These are phyloP conservation scores for Misopates orontium DNA, from an alignment of 257 asterid species.

Conservation along the genomic window DNA sequence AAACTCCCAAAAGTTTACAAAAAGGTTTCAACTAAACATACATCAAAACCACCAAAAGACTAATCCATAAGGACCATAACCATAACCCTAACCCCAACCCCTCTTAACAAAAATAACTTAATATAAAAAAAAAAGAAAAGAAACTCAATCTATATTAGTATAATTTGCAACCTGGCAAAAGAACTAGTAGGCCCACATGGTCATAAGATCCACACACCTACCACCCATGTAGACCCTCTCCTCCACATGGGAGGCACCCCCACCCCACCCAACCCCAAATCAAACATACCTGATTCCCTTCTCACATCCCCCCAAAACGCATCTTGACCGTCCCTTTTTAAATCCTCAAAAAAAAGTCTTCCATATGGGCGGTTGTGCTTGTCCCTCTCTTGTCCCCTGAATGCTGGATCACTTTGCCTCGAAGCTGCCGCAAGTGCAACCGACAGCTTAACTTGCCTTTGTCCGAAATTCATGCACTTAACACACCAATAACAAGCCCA, in stretches of 20 bases:
- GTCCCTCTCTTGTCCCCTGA: constrained; percentile 71
- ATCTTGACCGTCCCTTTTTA: constrained; percentile 35
- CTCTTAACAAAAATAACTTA: too few relatives aligned
- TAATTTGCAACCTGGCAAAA: not conserved
- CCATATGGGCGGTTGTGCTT: constrained; percentile 62
- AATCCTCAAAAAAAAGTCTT: constrained; percentile 25
- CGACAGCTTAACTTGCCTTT: constrained; percentile 56
- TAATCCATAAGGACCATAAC: too few relatives aligned
- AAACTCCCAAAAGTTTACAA: too few relatives aligned
- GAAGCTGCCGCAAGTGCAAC: constrained; percentile 44
- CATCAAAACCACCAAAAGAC: too few relatives aligned
- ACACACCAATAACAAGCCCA: not conserved
- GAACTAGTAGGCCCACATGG: constrained; percentile 21
- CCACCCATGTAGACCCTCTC: constrained; percentile 39
- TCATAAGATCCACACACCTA: constrained; percentile 37
- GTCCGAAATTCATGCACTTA: constrained; percentile 42
- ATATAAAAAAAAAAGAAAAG: not conserved
- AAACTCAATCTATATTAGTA: not conserved
- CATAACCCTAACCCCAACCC: too few relatives aligned
- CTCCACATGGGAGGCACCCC: constrained; percentile 35
- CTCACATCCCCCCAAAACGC: constrained; percentile 33
- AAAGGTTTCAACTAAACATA: too few relatives aligned
- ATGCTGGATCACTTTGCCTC: constrained; percentile 36
- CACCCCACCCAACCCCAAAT: constrained; percentile 7
- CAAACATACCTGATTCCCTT: constrained; percentile 26